Conservation (phyloP, 805 yeast genomes). For the Martiniozyma abietophila region DNA sequence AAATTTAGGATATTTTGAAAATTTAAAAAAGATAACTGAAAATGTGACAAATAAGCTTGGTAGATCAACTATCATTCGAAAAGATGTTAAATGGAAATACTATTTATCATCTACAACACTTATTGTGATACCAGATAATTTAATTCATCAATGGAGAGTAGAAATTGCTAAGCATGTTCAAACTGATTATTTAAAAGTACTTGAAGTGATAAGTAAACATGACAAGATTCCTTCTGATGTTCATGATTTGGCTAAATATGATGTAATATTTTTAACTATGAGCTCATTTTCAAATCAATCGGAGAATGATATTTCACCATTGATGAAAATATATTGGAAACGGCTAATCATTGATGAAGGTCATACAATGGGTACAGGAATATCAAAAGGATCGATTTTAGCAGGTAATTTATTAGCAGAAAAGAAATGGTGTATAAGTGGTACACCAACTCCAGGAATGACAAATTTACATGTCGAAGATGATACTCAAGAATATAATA, state of each 20-base stretch:
- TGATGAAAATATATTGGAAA: constrained; percentile 51
- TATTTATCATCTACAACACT: constrained; percentile 45
- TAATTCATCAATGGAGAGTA: constrained; percentile 54
- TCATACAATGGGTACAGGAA: constrained; percentile 48
- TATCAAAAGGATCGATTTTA: constrained; percentile 39
- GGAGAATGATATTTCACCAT: constrained; percentile 25
- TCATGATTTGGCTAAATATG: constrained; percentile 33
- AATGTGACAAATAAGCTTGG: neutral
- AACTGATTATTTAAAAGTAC: constrained; percentile 28
- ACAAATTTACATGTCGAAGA: constrained; percentile 43
- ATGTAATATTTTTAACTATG: constrained; percentile 42
- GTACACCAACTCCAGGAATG: constrained; percentile 68
- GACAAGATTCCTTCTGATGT: constrained; percentile 24
- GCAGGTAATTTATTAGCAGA: constrained; percentile 45
- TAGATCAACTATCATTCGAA: neutral
- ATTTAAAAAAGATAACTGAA: too few relatives aligned
- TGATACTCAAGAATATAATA: constrained; percentile 31
- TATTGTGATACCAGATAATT: constrained; percentile 56
- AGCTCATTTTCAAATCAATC: constrained; percentile 37
- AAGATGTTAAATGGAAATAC: constrained; percentile 24
- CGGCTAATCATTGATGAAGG: constrained; percentile 70
- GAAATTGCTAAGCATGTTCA: constrained; percentile 51
- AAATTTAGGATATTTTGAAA: constrained; percentile 38
- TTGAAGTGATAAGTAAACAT: constrained; percentile 20
- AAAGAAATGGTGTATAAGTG: constrained; percentile 66